phyloP scores from a whole-genome alignment of 768 basidiomycete species.

The Mycena rosella region DNA sequence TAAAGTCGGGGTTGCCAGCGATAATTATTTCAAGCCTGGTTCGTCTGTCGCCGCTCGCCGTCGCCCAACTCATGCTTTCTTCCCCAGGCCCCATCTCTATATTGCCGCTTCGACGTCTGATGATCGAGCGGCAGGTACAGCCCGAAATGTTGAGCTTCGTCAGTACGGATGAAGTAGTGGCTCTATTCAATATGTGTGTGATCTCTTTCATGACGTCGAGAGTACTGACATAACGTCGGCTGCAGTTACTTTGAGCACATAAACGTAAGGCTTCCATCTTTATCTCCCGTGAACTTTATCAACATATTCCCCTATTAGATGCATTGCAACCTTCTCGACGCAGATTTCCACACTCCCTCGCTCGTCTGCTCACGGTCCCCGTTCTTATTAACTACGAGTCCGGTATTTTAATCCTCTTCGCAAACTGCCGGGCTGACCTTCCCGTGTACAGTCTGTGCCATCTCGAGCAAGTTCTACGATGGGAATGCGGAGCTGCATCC shows the following conservation, averaged over 20 bases:
- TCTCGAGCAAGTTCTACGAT: conserved; percentile 91
- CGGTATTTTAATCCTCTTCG: conserved; percentile 45
- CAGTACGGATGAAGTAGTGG: conserved; percentile 89
- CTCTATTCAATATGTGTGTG: conserved; percentile 89
- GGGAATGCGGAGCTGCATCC: conserved; percentile 85
- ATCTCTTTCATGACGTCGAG: conserved; percentile 22
- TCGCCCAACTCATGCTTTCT: conserved; percentile 20
- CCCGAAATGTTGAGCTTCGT: conserved; percentile 96
- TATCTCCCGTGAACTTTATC: conserved; percentile 19
- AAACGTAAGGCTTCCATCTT: conserved; percentile 61
- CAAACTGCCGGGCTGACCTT: conserved; percentile 15
- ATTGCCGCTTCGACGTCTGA: conserved; percentile 82
- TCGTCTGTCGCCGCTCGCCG: conserved; percentile 34
- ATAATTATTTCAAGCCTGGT: conserved; percentile 95
- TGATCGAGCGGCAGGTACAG: conserved; percentile 90
- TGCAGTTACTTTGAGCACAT: conserved; percentile 81
- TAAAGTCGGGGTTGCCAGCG: conserved; percentile 84
- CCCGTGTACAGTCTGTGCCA: conserved; percentile 83
- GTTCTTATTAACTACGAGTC: conserved; percentile 93
- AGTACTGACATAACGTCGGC: conserved; percentile 24
- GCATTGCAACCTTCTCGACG: conserved; percentile 86
- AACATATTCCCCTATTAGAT: conserved; percentile 57
- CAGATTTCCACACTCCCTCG: conserved; percentile 92
- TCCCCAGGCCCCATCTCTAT: conserved; percentile 88
- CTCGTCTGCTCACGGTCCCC: conserved; percentile 95